Base-by-base conservation (phyloP, 495 filamentous ascomycete genomes). In the Penicillium ucsense region DNA sequence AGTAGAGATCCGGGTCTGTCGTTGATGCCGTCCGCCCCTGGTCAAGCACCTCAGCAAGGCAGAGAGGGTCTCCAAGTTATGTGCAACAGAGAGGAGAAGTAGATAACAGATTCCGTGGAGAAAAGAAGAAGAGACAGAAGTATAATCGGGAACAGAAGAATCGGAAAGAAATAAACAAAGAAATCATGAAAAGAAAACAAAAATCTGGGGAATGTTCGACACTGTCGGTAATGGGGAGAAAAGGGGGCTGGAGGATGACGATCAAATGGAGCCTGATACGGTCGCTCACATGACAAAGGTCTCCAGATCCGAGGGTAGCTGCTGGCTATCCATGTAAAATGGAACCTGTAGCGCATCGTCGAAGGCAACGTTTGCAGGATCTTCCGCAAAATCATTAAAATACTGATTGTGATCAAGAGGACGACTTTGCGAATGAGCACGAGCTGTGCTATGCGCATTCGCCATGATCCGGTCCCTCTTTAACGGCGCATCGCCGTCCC, bases 321-420 rank as follows among this genome's bases (percentile, higher is more conserved):
- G 35, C 46, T 48, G 56, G 53, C 43, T 67, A 62, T 63, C 63
- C 38, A 67, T 43, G 43, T 63, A 74, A 46, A 64, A 71, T 8
- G 66, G 57, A 31, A 44, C 46, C 45, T 69, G 63, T 27, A 68
- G 54, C 20, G 64, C 45, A 31, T 57, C n/a, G 35, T 59, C 59
- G 10, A 65, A 30, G 37, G 47, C 53, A 50, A 64, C 63, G 27
- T 43, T 48, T 8, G 58, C 54, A 8, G 58, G 43, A 7, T 50
- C 34, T 12, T 53, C 43, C 11, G 60, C 34, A 38, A 59, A 64
- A 5, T 58, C 31, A 43, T 65, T 60, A 53, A 60, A 70, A 35
- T 62, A 63, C 41, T 20, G 30, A 27, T 9, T 12, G 5, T 5
- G 6, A 0, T 31, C n/a, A 31, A 7, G 30, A 9, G n/a, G 11